Percentiles rank a stretch among this genome's conserved stretches.
Evolutionary conservation across 345 rosid species (phyloP).

Genomic region (Heritiera littoralis): DNA sequence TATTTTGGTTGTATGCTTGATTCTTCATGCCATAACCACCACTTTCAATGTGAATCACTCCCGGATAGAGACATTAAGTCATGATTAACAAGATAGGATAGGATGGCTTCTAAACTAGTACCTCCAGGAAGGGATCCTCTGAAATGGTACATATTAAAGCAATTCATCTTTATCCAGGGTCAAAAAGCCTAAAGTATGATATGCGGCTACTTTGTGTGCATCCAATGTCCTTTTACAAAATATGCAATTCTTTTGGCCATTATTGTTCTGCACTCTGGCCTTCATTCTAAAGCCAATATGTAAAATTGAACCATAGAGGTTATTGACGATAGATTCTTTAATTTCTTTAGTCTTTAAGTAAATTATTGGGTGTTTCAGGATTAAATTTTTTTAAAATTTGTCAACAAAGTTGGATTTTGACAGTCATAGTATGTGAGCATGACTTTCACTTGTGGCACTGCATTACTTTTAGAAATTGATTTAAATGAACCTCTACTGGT

Average conservation of each 20-base stretch:
- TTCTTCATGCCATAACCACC: slow-evolving; percentile 19
- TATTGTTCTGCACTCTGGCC: background rate
- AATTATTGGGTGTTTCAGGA: background rate
- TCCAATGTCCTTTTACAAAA: background rate
- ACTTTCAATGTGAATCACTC: background rate
- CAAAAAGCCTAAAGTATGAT: slow-evolving; percentile 5
- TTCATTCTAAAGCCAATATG: background rate
- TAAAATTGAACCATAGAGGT: background rate
- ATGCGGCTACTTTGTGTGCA: background rate
- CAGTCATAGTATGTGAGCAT: background rate
- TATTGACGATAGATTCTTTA: background rate
- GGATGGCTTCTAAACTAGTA: slow-evolving; percentile 10
- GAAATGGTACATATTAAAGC: slow-evolving; percentile 16
- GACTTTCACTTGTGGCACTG: background rate
- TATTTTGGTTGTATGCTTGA: slow-evolving; percentile 22
- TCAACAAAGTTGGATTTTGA: background rate
- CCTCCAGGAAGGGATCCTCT: background rate
- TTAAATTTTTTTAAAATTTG: background rate
- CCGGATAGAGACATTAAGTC: slow-evolving; percentile 4
- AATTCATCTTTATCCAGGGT: slow-evolving; percentile 2
- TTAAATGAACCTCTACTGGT: background rate
- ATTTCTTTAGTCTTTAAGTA: background rate
- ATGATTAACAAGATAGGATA: background rate
- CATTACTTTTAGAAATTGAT: background rate
- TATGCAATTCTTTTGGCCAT: background rate